These are phyloP conservation scores for Ogataea parapolymorpha DNA, from an alignment of 805 yeast species.

Conservation along the genomic window DNA sequence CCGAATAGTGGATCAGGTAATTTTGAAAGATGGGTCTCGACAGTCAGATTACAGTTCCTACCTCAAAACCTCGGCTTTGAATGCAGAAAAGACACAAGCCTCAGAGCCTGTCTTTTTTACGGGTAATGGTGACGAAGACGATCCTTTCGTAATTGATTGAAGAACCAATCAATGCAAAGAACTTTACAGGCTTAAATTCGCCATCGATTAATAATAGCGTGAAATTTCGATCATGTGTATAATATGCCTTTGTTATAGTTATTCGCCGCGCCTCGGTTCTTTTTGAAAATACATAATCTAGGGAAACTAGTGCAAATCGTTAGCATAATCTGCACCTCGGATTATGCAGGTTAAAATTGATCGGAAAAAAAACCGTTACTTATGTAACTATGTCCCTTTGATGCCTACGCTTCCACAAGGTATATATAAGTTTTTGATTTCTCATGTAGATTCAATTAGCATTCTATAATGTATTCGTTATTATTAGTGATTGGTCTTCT, in stretches of 20 bases:
- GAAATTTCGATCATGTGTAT: no score
- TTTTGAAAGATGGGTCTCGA: neutral
- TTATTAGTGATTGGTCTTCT: neutral
- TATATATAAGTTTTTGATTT: neutral
- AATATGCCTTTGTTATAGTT: neutral
- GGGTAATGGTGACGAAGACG: conserved; percentile 32
- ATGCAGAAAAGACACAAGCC: neutral
- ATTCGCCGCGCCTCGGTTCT: neutral
- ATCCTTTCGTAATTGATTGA: conserved; percentile 32
- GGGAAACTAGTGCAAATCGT: neutral
- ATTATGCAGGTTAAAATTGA: neutral
- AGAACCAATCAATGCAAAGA: neutral
- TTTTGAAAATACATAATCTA: neutral
- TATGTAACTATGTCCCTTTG: neutral
- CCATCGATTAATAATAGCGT: no score
- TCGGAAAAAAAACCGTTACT: neutral
- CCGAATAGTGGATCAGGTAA: conserved; percentile 14
- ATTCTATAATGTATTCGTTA: neutral
- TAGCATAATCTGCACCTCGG: neutral
- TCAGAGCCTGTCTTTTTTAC: conserved; percentile 27
- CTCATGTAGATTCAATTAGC: neutral
- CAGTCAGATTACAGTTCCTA: neutral
- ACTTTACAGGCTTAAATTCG: no score
- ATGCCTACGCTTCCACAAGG: neutral
- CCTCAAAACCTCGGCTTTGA: neutral